Conservation (phyloP, 1,284 basidiomycete genomes). For the Bjerkandera adusta region DNA sequence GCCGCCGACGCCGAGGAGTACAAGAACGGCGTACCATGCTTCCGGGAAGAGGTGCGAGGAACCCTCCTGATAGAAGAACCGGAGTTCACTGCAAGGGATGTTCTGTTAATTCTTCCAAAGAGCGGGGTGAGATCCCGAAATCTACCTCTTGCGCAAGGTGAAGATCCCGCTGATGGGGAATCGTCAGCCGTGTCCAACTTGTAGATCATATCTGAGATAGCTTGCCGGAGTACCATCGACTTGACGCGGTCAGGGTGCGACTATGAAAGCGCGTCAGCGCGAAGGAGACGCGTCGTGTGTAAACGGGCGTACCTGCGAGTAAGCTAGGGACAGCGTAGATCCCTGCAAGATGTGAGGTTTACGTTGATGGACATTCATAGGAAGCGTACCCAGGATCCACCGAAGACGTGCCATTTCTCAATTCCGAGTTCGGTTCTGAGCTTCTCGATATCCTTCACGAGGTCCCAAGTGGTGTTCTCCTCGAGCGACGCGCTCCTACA, state of each 20-base stretch:
- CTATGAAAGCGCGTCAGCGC: constrained; percentile 36
- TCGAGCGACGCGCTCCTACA: constrained; percentile 69
- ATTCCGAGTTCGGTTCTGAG: constrained; percentile 65
- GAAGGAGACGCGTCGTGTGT: background rate
- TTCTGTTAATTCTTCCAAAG: background rate
- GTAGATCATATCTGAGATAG: constrained; percentile 7
- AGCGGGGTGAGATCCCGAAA: background rate
- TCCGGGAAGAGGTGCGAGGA: constrained; percentile 84
- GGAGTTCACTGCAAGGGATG: constrained; percentile 60
- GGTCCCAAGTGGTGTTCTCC: constrained; percentile 94
- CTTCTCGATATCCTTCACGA: constrained; percentile 88
- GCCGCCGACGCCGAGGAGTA: background rate
- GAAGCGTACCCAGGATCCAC: constrained; percentile 78
- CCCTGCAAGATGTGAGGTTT: constrained; percentile 58
- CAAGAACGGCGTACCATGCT: constrained; percentile 65
- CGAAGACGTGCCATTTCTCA: constrained; percentile 92
- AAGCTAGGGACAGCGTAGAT: constrained; percentile 86
- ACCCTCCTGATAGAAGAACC: constrained; percentile 92
- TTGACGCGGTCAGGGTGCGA: constrained; percentile 81
- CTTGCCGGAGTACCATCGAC: constrained; percentile 78
- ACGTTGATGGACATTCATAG: too few species aligned
- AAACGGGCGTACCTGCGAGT: constrained; percentile 63
- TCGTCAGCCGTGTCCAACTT: background rate
- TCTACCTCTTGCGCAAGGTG: constrained; percentile 73
- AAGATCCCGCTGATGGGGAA: constrained; percentile 73